A percentile compares a stretch with the other conserved stretches of the same genome.
These are phyloP conservation scores for Cyberlindnera meyerae DNA, from an alignment of 805 yeast genomes.

Conservation along the genomic window DNA sequence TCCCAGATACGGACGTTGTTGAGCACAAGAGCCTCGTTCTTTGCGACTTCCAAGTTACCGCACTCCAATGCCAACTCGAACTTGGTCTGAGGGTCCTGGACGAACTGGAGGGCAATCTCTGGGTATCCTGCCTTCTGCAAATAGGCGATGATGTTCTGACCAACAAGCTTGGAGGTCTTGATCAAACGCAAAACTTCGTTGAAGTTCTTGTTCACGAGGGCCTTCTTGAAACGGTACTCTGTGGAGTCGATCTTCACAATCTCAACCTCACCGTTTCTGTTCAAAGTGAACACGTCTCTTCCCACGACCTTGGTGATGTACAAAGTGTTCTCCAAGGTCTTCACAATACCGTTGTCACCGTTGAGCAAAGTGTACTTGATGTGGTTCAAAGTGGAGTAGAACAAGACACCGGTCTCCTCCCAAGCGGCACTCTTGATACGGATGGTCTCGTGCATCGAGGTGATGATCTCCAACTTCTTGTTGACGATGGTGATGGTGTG, in stretches of 20 bases:
- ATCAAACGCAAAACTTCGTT: conserved; percentile 88
- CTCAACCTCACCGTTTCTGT: conserved; percentile 81
- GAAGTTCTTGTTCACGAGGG: conserved; percentile 84
- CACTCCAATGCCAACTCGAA: conserved; percentile 94
- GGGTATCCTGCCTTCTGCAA: conserved; percentile 94
- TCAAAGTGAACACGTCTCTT: conserved; percentile 70
- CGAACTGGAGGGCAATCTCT: conserved; percentile 95
- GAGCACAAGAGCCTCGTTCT: conserved; percentile 77
- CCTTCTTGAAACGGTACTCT: conserved; percentile 93
- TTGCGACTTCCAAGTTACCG: conserved; percentile 83
- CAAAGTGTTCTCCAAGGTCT: conserved; percentile 83
- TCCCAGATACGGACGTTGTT: conserved; percentile 72
- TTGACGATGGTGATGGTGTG: conserved; percentile 89
- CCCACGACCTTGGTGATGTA: conserved; percentile 74
- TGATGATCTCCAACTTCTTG: conserved; percentile 67
- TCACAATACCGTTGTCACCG: conserved; percentile 93
- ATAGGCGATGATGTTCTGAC: conserved; percentile 94
- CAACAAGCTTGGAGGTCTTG: conserved; percentile 84
- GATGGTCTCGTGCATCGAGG: conserved; percentile 92
- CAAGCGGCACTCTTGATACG: conserved; percentile 95
- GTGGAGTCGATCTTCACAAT: conserved; percentile 84
- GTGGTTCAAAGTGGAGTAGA: conserved; percentile 93
- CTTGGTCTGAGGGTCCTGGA: conserved; percentile 92
- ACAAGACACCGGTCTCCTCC: conserved; percentile 90
- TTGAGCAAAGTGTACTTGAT: conserved; percentile 88